Conservation (phyloP, 2,329 filamentous ascomycete genomes). For the Ceratocystis colombiana region DNA sequence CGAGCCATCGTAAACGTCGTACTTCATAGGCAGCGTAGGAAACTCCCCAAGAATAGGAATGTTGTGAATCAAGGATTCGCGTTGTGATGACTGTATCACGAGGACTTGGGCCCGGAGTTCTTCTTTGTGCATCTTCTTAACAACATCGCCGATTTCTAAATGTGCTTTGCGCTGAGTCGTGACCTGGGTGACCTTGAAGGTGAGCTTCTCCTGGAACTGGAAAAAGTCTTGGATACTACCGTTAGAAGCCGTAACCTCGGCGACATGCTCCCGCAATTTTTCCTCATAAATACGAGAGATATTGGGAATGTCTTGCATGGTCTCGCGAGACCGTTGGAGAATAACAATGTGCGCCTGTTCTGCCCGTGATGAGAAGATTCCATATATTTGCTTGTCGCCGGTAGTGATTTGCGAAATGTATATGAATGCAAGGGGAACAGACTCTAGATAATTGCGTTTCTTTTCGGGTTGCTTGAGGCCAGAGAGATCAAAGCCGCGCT, state of each 20-base stretch:
- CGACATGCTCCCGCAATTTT: conserved; percentile 53
- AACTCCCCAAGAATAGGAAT: conserved; percentile 75
- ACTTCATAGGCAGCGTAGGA: conserved; percentile 69
- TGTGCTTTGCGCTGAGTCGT: conserved; percentile 83
- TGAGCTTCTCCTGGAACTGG: conserved; percentile 73
- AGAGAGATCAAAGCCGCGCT: conserved; percentile 82
- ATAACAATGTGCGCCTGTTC: conserved; percentile 77
- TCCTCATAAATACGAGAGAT: conserved; percentile 81
- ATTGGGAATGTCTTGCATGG: conserved; percentile 74
- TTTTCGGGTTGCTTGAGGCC: conserved; percentile 60
- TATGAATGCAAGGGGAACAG: conserved; percentile 67
- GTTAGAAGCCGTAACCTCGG: conserved; percentile 56
- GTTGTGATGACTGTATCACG: conserved; percentile 83
- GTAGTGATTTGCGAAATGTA: conserved; percentile 89
- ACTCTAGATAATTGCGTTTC: conserved; percentile 59
- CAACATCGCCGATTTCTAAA: conserved; percentile 73
- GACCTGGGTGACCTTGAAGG: conserved; percentile 78
- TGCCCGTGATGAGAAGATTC: conserved; percentile 74
- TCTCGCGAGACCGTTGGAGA: conserved; percentile 71
- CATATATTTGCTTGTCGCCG: conserved; percentile 86
- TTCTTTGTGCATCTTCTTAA: conserved; percentile 85
- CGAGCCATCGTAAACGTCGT: conserved; percentile 74
- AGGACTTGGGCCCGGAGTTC: conserved; percentile 71
- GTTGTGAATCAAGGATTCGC: conserved; percentile 69
- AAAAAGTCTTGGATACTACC: conserved; percentile 63